A percentile compares a stretch with the other conserved stretches of the same genome.
phyloP scores from a whole-genome alignment of 1,284 basidiomycete genomes.

The Tilletia walkeri region DNA sequence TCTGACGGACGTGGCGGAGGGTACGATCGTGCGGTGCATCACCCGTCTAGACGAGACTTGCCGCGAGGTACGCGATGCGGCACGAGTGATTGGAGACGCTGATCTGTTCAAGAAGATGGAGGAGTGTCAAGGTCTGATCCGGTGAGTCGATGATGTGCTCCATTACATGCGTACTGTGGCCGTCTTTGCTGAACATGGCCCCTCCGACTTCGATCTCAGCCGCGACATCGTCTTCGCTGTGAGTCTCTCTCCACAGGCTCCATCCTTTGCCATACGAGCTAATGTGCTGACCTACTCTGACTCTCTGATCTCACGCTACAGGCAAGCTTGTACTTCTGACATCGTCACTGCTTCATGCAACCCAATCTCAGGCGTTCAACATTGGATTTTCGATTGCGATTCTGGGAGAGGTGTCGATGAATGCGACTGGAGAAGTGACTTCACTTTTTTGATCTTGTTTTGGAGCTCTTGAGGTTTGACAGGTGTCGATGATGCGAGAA shows the following conservation, averaged over 20 bases:
- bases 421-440: too few relatives aligned
- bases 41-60: conserved; percentile 96
- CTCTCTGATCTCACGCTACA: neutral
- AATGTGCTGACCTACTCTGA: too few relatives aligned
- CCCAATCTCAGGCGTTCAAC: too few relatives aligned
- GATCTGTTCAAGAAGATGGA: conserved; percentile 98
- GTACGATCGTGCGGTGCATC: conserved; percentile 93
- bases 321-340: neutral
- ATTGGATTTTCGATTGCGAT: too few relatives aligned
- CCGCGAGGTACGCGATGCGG: conserved; percentile 92
- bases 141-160: conserved; percentile 3
- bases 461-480: too few relatives aligned
- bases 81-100: conserved; percentile 92
- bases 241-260: conserved; percentile 43
- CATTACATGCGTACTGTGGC: too few relatives aligned
- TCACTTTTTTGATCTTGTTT: too few relatives aligned
- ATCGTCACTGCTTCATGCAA: neutral
- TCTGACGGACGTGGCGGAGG: conserved; percentile 92
- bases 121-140: conserved; percentile 81
- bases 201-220: neutral
- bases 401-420: too few relatives aligned
- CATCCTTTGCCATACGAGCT: neutral
- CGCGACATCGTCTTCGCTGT: conserved; percentile 54
- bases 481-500: too few relatives aligned
- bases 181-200: neutral